Evolutionary conservation across 2,329 filamentous ascomycete genomes (phyloP), one percentile per base, ranked within the genome.

Genomic region (Rhynchosporium secalis): DNA sequence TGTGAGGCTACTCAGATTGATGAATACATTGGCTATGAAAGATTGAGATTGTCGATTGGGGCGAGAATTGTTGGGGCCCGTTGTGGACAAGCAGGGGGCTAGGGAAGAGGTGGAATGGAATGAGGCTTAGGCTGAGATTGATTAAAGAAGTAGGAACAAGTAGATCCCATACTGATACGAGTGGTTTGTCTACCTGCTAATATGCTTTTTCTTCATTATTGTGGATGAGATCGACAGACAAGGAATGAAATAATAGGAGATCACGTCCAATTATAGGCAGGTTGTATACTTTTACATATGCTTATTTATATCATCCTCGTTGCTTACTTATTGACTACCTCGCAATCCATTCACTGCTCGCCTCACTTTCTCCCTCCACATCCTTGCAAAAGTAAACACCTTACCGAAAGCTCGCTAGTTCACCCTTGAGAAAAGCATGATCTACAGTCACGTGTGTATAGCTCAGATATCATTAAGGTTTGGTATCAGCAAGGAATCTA

Each of bases 401-500:
- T 54, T 28, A 33, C 51, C 51, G 51, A 54, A 40, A 54, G 12
- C n/a, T 36, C 51, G 51, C 51, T 41, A 54, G 51, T 29, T 33
- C 20, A 31, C 49, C 49, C 33, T 52, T 20, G 20, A 20, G 20
- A 20, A 20, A 20, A 20, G 20, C 20, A 20, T 20, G 20, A 38
- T 52, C 38, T n/a, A 20, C 5, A 9, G 13, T 52, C 49, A 52
- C 49, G 49, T 52, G 49, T 52, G 26, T 52, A 52, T 52, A 15
- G 49, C 49, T 33, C 36, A 52, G 49, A 2, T 38, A 5, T 3
- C 13, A 52, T 52, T 52, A n/a, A 38, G 20, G 20, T 20, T 20
- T 20, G 20, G 20, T 20, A 20, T 20, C 20, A 20, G 20, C 20
- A 20, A 20, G 20, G 20, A 20, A 20, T 20, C 20, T 1, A 20